phyloP scores from a whole-genome alignment of 148 eudicot genomes.

The Simmondsia chinensis region DNA sequence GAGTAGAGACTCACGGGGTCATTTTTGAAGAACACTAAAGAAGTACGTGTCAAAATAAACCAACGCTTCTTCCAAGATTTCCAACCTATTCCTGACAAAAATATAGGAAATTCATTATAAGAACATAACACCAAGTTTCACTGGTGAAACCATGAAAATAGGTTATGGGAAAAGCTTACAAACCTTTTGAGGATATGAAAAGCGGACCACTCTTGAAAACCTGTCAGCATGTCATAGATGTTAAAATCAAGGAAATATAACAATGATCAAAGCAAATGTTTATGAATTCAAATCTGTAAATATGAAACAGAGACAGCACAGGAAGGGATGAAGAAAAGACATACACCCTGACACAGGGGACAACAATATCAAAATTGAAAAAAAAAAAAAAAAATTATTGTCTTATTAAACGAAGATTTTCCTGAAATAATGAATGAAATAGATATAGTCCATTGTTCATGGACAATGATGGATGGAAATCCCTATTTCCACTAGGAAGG shows the following conservation, averaged over 20 bases:
- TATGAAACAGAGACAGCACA: not conserved
- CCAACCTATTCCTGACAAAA: constrained; percentile 95
- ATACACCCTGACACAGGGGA: not conserved
- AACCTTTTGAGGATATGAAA: constrained; percentile 96
- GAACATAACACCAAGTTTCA: too few relatives aligned
- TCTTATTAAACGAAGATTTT: too few relatives aligned
- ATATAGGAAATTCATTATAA: constrained; percentile 4
- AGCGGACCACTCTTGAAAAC: constrained; percentile 96
- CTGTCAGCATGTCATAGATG: constrained; percentile 27
- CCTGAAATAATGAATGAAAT: too few relatives aligned
- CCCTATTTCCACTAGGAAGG: too few relatives aligned
- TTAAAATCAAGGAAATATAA: constrained; percentile 4
- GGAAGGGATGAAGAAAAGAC: not conserved
- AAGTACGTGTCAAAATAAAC: constrained; percentile 95
- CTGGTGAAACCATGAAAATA: too few relatives aligned
- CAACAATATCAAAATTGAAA: not conserved
- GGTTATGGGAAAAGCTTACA: constrained; percentile 4
- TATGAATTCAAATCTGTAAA: constrained; percentile 7
- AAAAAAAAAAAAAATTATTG: too few relatives aligned
- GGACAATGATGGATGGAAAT: too few relatives aligned
- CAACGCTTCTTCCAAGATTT: constrained; percentile 99
- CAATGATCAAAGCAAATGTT: not conserved
- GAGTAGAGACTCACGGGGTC: constrained; percentile 67
- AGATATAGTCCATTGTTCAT: too few relatives aligned
- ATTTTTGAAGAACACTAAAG: constrained; percentile 93